Conservation (phyloP, 495 filamentous ascomycete genomes). For the Tuber calosporum region DNA sequence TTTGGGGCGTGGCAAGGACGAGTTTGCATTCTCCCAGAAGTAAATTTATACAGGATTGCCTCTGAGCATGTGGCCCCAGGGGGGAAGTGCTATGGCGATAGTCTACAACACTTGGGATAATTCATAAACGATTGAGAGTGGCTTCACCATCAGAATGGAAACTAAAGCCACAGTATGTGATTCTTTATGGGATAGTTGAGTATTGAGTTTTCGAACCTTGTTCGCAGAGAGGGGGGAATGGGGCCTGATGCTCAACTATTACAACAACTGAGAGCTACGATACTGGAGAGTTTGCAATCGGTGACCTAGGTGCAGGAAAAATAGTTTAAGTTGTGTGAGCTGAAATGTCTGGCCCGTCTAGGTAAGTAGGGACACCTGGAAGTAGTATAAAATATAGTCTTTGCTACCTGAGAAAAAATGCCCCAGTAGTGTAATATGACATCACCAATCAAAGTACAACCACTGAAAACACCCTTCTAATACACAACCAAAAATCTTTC, state of each 20-base stretch:
- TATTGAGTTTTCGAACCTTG: constrained; percentile 10
- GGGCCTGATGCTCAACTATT: neutral
- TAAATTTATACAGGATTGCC: constrained; percentile 10
- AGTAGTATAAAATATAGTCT: no score
- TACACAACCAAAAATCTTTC: no score
- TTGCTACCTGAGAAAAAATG: no score
- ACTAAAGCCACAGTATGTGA: constrained; percentile 7
- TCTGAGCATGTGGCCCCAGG: neutral
- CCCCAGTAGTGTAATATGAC: no score
- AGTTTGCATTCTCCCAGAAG: constrained; percentile 15
- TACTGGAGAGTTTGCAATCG: no score
- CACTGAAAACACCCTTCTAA: no score
- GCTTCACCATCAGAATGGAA: neutral
- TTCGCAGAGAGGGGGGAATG: constrained; percentile 20
- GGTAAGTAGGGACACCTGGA: no score
- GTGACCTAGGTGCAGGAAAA: no score
- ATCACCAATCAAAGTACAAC: no score
- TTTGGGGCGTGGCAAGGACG: constrained; percentile 11
- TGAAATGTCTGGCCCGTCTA: no score
- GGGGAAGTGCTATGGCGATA: neutral
- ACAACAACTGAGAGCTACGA: neutral
- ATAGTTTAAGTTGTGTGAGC: no score
- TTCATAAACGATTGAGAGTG: constrained; percentile 6
- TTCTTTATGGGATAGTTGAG: constrained; percentile 5
- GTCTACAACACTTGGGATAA: neutral